These are phyloP conservation scores for Fusarium goolgardi DNA, from an alignment of 2,329 filamentous ascomycete species.

Conservation along the genomic window DNA sequence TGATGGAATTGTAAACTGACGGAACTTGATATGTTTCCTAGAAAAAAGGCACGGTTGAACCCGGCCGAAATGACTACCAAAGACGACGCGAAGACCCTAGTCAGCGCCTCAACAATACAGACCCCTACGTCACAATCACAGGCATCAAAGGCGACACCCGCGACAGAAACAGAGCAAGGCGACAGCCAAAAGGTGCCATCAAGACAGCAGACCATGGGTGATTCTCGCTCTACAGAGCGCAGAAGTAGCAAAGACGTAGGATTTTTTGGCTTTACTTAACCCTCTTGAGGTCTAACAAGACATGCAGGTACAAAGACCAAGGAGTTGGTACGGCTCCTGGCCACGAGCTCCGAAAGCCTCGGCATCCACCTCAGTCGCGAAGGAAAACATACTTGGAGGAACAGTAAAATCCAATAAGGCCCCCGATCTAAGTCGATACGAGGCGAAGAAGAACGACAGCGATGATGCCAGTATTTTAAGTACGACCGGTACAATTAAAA, in stretches of 20 bases:
- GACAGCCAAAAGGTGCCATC: conserved; percentile 32
- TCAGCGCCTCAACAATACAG: conserved; percentile 30
- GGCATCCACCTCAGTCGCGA: conserved; percentile 69
- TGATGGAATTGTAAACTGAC: conserved; percentile 18
- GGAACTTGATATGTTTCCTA: conserved; percentile 47
- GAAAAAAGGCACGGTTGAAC: conserved; percentile 51
- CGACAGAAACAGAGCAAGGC: conserved; percentile 35
- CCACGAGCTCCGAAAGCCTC: conserved; percentile 66
- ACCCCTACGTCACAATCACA: conserved; percentile 48
- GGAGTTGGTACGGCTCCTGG: conserved; percentile 74
- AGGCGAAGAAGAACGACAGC: conserved; percentile 56
- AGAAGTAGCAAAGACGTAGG: conserved; percentile 36
- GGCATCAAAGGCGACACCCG: conserved; percentile 37
- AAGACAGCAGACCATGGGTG: conserved; percentile 32
- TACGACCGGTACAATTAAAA: conserved; percentile 37
- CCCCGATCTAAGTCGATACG: conserved; percentile 64
- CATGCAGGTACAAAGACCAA: conserved; percentile 61
- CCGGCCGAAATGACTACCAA: conserved; percentile 40
- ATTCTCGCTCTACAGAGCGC: conserved; percentile 8
- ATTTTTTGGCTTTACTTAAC: not conserved
- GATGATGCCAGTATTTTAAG: conserved; percentile 47
- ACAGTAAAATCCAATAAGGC: conserved; percentile 60
- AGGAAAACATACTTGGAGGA: conserved; percentile 70
- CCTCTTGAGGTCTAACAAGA: conserved; percentile 13
- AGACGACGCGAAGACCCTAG: conserved; percentile 27